Evolutionary conservation across 2,329 filamentous ascomycete genomes (phyloP), one percentile per base, ranked within the genome.

Genomic region (Paraconiothyrium brasiliense): DNA sequence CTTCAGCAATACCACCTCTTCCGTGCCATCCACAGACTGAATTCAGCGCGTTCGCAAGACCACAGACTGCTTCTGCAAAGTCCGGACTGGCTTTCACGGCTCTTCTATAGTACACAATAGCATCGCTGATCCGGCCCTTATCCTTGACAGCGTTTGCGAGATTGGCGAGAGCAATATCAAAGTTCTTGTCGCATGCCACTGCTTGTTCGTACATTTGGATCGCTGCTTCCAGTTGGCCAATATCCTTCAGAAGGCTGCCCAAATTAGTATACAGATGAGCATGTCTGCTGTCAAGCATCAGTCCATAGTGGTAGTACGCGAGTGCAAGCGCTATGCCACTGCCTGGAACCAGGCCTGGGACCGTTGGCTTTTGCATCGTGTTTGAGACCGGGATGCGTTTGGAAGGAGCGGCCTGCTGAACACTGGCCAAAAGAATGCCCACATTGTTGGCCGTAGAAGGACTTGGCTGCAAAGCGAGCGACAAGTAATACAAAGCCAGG

Each of bases 381-480:
- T 77, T 76, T 65, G 79, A 78, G 27, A 81, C 79, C 9, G 81
- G 76, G 72, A 63, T 78, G 62, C 75, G 68, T 51, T 81, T 83
- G 9, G 80, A 79, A 3, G 80, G 79, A 8, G 78, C 72, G 30
- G 83, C 84, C 69, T 97, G 93, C 73, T 97, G 95, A 22, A 98
- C 92, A 59, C 95, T 92, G 5, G 95, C 95, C n/a, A 99, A 87
- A 32, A 99, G 84, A 58, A 99, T 99, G 3, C 95, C 95, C 13
- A 99, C 94, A 76, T 99, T 99, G 76, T 99, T 99, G 0, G 95
- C 95, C 0, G 95, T 99, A 0, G 95, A 99, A 2, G 95, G 95
- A 71, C 95, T 98, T 51, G 95, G 94, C 66, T 97, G 95, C 2
- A 99, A 84, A 0, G 95, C 97, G 3, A 99, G 82, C 0, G 95